Base-by-base conservation (phyloP, 306 rosid genomes). In the Psophocarpus tetragonolobus region DNA sequence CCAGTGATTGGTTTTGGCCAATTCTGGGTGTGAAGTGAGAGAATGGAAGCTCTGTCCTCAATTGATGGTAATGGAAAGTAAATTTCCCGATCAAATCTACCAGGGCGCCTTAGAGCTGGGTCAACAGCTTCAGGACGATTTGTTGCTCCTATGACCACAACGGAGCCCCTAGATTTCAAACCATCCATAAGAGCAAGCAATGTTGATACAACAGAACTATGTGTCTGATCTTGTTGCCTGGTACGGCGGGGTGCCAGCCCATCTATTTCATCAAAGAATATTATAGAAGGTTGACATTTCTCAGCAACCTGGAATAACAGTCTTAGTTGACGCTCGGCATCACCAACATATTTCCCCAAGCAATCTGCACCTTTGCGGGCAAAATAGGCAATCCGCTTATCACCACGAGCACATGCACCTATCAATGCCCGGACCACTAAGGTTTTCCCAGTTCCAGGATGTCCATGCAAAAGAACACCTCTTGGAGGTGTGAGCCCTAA, bases 341-440 rank as follows among this genome's bases (percentile, higher is more conserved):
- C 98, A 39, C 98, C 98, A 2, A 95, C 98, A 81, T 95, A 95
- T 81, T 95, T 95, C 73, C 98, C 98, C 70, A 95, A 88, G 90
- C 98, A 95, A 83, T 95, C 97, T 63, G 98, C 98, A 80, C 98
- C 98, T 87, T 95, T 95, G 33, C 97, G 97, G 41, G 98, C 93
- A 88, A 95, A 95, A 86, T 95, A 95, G 65, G 98, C 97, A 76
- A 95, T 92, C 66, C 94, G 88, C 74, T 84, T 92, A 85, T 91
- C 91, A 30, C 98, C 98, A 62, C 88, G 91, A 27, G 98, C 95
- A 91, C 98, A 95, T 10, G 98, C 96, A 74, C 98, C 98, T 65
- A 95, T 92, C 80, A 95, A 67, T 65, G 98, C 93, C 58, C 97
- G 89, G 66, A 95, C 98, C 53, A 95, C 97, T 58, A 89, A 86